Conservation (phyloP, 2,329 filamentous ascomycete genomes). For the Pseudogymnoascus verrucosus region DNA sequence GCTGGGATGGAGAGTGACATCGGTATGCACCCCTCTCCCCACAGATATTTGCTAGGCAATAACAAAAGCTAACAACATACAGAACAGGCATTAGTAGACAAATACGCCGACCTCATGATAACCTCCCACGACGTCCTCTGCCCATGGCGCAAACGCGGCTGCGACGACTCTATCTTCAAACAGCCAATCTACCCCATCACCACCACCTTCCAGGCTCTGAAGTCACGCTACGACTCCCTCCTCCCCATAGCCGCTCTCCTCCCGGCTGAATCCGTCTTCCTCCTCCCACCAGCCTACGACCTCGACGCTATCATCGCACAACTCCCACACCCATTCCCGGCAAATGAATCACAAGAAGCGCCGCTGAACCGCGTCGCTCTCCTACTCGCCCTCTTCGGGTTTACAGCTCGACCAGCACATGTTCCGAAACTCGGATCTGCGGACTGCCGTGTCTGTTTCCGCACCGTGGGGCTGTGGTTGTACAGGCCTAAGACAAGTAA, state of each 20-base stretch:
- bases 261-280: conserved; percentile 11
- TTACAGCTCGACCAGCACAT: conserved; percentile 47
- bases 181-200: conserved; percentile 56
- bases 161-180: conserved; percentile 61
- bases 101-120: conserved; percentile 66
- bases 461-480: conserved; percentile 87
- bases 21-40: conserved; percentile 30
- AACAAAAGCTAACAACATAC: conserved; percentile 18
- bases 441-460: conserved; percentile 74
- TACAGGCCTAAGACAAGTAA: conserved; percentile 69
- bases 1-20: conserved; percentile 54
- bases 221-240: conserved; percentile 58
- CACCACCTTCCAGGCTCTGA: conserved; percentile 48
- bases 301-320: conserved; percentile 42
- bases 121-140: conserved; percentile 73
- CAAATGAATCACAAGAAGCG: background rate
- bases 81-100: conserved; percentile 63
- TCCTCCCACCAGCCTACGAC: conserved; percentile 43
- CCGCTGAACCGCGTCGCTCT: conserved; percentile 54
- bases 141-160: conserved; percentile 80
- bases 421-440: conserved; percentile 35
- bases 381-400: conserved; percentile 63
- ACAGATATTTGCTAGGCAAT: background rate
- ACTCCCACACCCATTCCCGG: conserved; percentile 44
- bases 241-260: conserved; percentile 54